phyloP scores from a whole-genome alignment of 768 basidiomycete species.

The Tremella yokohamensis region DNA sequence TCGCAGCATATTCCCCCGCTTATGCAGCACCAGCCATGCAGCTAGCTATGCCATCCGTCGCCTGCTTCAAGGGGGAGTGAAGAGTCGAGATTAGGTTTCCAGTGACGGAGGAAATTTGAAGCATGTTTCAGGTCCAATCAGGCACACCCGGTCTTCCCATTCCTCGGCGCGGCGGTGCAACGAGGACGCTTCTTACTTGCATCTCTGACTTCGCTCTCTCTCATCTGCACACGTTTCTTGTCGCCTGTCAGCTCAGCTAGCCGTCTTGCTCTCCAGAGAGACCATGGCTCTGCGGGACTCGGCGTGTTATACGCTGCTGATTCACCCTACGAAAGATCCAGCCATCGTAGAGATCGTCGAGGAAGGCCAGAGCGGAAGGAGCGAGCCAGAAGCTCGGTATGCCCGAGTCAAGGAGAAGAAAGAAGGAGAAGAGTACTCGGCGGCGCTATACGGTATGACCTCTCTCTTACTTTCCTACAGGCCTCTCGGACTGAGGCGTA shows the following conservation, averaged over 20 bases:
- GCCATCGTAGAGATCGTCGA: not conserved
- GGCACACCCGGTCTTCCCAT: no score
- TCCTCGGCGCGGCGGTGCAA: no score
- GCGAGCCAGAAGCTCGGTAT: constrained; percentile 17
- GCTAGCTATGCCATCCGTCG: no score
- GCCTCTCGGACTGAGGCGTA: constrained; percentile 8
- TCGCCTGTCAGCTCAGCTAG: not conserved
- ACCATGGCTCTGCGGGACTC: constrained; percentile 4
- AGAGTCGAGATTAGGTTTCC: no score
- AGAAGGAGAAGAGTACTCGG: constrained; percentile 33
- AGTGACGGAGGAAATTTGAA: no score
- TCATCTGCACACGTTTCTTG: not conserved
- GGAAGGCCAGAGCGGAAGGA: not conserved
- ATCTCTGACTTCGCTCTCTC: not conserved
- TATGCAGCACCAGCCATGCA: no score
- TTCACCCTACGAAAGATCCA: not conserved
- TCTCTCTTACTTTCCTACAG: not conserved
- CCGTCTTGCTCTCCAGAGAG: not conserved
- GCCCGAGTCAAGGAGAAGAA: constrained; percentile 27
- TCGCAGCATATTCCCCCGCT: no score
- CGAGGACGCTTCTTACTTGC: not conserved
- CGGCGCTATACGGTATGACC: constrained; percentile 37
- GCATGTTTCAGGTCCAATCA: no score
- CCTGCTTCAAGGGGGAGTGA: no score
- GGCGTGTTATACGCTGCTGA: constrained; percentile 8